phyloP scores from a whole-genome alignment of 2,329 filamentous ascomycete genomes.

The Fusarium zealandicum region DNA sequence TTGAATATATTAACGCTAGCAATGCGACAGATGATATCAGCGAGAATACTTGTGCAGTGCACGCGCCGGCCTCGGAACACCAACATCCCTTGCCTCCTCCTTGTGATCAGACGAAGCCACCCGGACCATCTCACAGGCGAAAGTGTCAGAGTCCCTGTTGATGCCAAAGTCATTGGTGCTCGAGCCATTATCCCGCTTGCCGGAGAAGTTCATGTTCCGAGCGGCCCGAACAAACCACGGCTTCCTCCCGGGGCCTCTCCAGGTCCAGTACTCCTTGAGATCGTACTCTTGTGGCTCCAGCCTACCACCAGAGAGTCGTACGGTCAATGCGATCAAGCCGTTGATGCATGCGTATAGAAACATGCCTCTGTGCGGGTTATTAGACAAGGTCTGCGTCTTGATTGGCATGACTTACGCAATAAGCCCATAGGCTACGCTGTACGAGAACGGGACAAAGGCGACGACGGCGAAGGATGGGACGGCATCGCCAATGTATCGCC shows the following conservation, averaged over 20 bases:
- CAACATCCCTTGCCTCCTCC: background rate
- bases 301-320: slow-evolving; percentile 17
- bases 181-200: background rate
- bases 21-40: background rate
- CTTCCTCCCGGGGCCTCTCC: slow-evolving; percentile 23
- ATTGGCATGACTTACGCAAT: slow-evolving; percentile 57
- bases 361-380: slow-evolving; percentile 14
- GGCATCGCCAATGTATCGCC: slow-evolving; percentile 79
- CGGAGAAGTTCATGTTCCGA: background rate
- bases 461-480: slow-evolving; percentile 82
- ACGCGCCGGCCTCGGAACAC: slow-evolving; percentile 6
- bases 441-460: slow-evolving; percentile 82
- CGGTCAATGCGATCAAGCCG: slow-evolving; percentile 13
- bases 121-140: slow-evolving; percentile 18
- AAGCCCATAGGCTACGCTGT: slow-evolving; percentile 81
- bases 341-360: slow-evolving; percentile 28
- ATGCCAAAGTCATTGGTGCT: background rate
- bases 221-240: slow-evolving; percentile 26
- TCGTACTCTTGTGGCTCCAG: slow-evolving; percentile 31
- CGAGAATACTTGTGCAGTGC: slow-evolving; percentile 4
- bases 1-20: too few relatives aligned
- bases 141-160: slow-evolving; percentile 1
- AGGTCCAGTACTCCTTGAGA: slow-evolving; percentile 37
- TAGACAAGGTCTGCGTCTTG: background rate
- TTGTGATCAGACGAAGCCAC: slow-evolving; percentile 13